Percentiles rank a stretch among this genome's conserved stretches.
phyloP scores from a whole-genome alignment of 768 basidiomycete species.

The Lactarius sp. region DNA sequence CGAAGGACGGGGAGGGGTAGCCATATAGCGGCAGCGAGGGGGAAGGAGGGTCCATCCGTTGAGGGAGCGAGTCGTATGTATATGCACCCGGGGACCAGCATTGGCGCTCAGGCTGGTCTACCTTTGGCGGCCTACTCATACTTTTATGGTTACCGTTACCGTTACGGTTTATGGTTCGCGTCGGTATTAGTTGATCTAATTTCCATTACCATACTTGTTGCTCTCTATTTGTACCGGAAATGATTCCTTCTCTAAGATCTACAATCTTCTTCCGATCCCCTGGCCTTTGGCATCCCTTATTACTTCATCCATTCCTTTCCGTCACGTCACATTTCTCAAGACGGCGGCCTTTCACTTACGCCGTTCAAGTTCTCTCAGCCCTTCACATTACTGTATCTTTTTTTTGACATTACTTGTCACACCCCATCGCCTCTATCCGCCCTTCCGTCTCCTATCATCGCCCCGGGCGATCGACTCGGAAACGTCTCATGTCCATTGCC shows the following conservation, averaged over 20 bases:
- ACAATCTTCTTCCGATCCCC: background rate
- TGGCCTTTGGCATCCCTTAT: background rate
- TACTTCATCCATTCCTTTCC: constrained; percentile 1
- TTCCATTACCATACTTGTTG: constrained; percentile 9
- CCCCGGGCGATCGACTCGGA: background rate
- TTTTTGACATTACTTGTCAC: constrained; percentile 5
- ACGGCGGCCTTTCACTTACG: background rate
- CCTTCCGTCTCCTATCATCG: background rate
- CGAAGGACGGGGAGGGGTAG: constrained; percentile 15
- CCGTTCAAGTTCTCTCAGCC: background rate
- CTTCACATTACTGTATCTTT: background rate
- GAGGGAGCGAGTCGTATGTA: constrained; percentile 5
- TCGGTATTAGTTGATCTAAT: constrained; percentile 4
- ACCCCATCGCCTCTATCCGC: background rate
- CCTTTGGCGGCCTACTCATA: background rate
- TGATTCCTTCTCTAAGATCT: constrained; percentile 7
- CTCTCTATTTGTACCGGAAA: constrained; percentile 13
- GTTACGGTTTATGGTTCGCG: constrained; percentile 7
- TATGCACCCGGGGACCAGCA: background rate
- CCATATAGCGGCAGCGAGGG: constrained; percentile 6
- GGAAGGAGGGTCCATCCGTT: background rate
- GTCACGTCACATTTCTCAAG: background rate
- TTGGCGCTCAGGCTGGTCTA: background rate
- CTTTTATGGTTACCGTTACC: constrained; percentile 11
- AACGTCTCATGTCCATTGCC: background rate